Evolutionary conservation across 352 stramenopile genomes (phyloP).

Genomic region (Globisporangium viniferum): DNA sequence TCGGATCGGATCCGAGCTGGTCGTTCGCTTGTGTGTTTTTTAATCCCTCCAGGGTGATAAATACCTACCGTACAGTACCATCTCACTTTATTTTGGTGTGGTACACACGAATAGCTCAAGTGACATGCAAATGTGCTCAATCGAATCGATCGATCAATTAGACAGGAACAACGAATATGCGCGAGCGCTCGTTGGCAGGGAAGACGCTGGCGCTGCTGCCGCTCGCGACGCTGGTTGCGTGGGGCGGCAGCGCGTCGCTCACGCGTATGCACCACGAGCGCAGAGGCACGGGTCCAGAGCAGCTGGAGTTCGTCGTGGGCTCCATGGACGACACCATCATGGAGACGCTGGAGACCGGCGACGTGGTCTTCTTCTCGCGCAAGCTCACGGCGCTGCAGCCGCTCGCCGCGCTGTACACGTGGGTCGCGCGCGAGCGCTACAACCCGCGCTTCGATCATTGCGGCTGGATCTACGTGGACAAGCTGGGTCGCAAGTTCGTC

Average conservation of each 20-base stretch:
- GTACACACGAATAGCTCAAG: not conserved
- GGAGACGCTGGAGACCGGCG: constrained; percentile 83
- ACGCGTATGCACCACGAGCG: constrained; percentile 45
- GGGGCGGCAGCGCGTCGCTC: constrained; percentile 67
- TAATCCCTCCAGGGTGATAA: not conserved
- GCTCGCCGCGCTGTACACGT: constrained; percentile 66
- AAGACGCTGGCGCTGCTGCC: constrained; percentile 57
- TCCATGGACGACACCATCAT: constrained; percentile 87
- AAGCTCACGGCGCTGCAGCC: constrained; percentile 72
- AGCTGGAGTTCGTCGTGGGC: constrained; percentile 64
- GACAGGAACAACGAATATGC: constrained; percentile 2
- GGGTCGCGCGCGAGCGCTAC: constrained; percentile 44
- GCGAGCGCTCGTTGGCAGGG: constrained; percentile 28
- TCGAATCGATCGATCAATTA: not conserved
- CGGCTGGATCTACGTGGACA: constrained; percentile 79
- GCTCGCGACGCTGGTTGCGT: constrained; percentile 48
- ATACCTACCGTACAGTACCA: not conserved
- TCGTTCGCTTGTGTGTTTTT: not conserved
- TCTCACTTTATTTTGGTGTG: not conserved
- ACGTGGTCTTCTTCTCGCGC: constrained; percentile 77
- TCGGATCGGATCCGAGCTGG: not conserved
- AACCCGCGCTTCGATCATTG: constrained; percentile 79
- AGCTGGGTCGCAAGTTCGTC: constrained; percentile 77
- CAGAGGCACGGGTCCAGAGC: constrained; percentile 25
- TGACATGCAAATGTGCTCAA: not conserved